Evolutionary conservation across 495 filamentous ascomycete species (phyloP).

Genomic region (Glarea lozoyensis): DNA sequence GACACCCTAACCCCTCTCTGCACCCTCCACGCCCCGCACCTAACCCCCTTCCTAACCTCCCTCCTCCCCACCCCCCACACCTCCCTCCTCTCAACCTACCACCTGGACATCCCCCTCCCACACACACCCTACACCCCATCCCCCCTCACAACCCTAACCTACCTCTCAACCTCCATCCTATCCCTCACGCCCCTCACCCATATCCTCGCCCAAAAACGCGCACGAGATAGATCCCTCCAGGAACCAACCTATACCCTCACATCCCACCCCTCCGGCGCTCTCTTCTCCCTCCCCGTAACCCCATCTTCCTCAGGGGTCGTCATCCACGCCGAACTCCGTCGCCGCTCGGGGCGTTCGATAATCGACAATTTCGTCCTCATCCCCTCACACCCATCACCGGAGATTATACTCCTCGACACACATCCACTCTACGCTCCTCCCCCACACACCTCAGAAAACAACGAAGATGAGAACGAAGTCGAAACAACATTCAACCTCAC

Average conservation of each 20-base stretch:
- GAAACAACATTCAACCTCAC: constrained; percentile 74
- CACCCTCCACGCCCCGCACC: constrained; percentile 24
- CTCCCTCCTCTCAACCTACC: constrained; percentile 56
- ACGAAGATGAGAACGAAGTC: constrained; percentile 41
- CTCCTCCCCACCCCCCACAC: constrained; percentile 41
- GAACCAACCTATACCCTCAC: constrained; percentile 69
- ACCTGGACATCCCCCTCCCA: constrained; percentile 50
- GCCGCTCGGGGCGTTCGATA: constrained; percentile 70
- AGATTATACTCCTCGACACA: constrained; percentile 65
- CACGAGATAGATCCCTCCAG: constrained; percentile 57
- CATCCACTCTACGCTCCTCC: constrained; percentile 57
- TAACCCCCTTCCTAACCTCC: constrained; percentile 45
- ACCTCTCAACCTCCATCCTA: constrained; percentile 43
- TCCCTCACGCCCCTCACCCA: constrained; percentile 52
- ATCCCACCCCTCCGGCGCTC: constrained; percentile 65
- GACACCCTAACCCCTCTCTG: constrained; percentile 51
- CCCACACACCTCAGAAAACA: constrained; percentile 11
- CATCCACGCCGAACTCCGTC: constrained; percentile 75
- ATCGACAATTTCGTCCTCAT: constrained; percentile 68
- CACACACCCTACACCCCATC: constrained; percentile 51
- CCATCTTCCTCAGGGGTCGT: constrained; percentile 47
- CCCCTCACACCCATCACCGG: constrained; percentile 13
- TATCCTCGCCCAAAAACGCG: constrained; percentile 54
- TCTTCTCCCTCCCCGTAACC: constrained; percentile 45
- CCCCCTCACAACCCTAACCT: constrained; percentile 60